Percentiles rank a stretch among this genome's conserved stretches.
Evolutionary conservation across 2,329 filamentous ascomycete species (phyloP).

Genomic region (Colletotrichum sp.): DNA sequence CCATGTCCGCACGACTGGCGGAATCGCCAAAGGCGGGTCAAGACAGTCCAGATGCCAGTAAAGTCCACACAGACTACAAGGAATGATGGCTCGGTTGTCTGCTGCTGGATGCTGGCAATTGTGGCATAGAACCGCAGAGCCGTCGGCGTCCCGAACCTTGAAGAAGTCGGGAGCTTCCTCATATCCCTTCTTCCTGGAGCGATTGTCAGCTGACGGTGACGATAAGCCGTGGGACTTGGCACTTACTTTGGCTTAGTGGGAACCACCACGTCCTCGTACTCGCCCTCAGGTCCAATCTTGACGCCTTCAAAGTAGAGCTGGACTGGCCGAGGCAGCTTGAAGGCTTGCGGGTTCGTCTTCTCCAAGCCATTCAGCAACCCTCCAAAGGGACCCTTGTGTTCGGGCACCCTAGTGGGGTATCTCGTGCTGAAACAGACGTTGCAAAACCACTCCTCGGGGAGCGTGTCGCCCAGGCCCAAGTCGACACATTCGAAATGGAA

Average conservation of each 20-base stretch:
- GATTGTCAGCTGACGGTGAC: constrained; percentile 31
- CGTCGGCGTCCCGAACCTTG: constrained; percentile 73
- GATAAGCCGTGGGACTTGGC: not conserved
- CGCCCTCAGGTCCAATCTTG: constrained; percentile 75
- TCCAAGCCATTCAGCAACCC: constrained; percentile 69
- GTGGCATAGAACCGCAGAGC: constrained; percentile 78
- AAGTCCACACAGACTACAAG: constrained; percentile 82
- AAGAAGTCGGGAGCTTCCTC: constrained; percentile 72
- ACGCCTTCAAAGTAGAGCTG: constrained; percentile 83
- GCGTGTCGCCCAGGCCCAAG: constrained; percentile 71
- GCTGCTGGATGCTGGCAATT: constrained; percentile 72
- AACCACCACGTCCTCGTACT: constrained; percentile 72
- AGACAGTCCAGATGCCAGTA: constrained; percentile 94
- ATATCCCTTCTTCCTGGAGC: constrained; percentile 56
- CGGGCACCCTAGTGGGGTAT: constrained; percentile 49
- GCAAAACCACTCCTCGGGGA: constrained; percentile 86
- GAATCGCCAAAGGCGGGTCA: constrained; percentile 80
- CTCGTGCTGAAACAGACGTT: constrained; percentile 67
- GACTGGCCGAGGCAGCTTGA: constrained; percentile 72
- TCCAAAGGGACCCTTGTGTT: constrained; percentile 62
- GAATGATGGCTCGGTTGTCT: constrained; percentile 74
- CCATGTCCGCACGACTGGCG: constrained; percentile 81
- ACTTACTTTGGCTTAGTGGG: constrained; percentile 71
- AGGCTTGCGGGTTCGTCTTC: constrained; percentile 73
- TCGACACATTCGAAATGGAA: constrained; percentile 92